phyloP scores from a whole-genome alignment of 2,329 filamentous ascomycete species.

The Periconia sp. region DNA sequence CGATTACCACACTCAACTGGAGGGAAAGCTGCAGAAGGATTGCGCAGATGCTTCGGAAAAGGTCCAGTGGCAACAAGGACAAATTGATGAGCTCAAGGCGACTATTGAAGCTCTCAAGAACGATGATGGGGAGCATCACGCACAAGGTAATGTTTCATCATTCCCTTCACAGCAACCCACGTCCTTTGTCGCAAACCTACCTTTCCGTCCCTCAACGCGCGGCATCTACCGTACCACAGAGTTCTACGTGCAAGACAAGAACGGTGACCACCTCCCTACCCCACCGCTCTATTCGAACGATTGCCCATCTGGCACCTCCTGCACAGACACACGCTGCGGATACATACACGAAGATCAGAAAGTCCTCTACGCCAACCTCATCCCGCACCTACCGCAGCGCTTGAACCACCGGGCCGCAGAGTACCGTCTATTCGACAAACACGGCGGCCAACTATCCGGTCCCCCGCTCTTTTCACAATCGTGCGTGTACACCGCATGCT shows the following conservation, averaged over 20 bases:
- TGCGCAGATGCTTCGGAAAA: too few species aligned
- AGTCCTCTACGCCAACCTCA: background rate
- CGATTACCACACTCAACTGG: too few species aligned
- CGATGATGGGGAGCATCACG: too few species aligned
- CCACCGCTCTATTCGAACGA: background rate
- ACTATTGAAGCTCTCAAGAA: too few species aligned
- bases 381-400: background rate
- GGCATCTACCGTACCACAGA: too few species aligned
- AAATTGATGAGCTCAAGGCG: too few species aligned
- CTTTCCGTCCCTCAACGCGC: too few species aligned
- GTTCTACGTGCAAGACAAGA: background rate
- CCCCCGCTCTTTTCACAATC: background rate
- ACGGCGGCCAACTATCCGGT: background rate
- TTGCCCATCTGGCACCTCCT: background rate
- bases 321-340: background rate
- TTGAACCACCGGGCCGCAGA: background rate
- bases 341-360: background rate
- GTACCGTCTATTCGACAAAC: background rate
- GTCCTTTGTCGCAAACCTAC: too few species aligned
- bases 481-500: background rate
- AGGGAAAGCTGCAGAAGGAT: too few species aligned
- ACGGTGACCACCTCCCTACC: background rate
- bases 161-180: too few species aligned
- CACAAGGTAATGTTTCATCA: too few species aligned
- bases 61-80: too few species aligned